A percentile compares a stretch with the other conserved stretches of the same genome.
These are phyloP conservation scores for Fusarium newnesense DNA, from an alignment of 2,329 filamentous ascomycete species.

Conservation along the genomic window DNA sequence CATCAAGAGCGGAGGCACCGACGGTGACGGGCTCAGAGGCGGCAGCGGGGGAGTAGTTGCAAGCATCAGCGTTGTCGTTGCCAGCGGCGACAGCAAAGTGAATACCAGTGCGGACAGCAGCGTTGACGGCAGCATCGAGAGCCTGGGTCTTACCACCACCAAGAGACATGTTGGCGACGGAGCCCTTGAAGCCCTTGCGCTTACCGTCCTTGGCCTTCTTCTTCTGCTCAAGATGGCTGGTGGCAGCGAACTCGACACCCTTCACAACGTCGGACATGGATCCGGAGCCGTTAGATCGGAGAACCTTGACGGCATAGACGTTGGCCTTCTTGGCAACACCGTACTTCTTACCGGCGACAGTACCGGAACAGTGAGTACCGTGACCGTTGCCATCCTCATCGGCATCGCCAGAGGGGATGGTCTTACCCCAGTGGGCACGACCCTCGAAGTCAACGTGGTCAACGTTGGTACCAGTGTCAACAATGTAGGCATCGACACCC, in stretches of 20 bases:
- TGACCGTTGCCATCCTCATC: slow-evolving; percentile 97
- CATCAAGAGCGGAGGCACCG: slow-evolving; percentile 90
- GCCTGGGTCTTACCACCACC: slow-evolving; percentile 96
- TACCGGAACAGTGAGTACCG: slow-evolving; percentile 99
- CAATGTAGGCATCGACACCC: slow-evolving; percentile 98
- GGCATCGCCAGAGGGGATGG: slow-evolving; percentile 84
- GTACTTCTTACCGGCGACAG: slow-evolving; percentile 97
- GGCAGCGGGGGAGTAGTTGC: slow-evolving; percentile 98
- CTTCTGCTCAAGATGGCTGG: slow-evolving; percentile 79
- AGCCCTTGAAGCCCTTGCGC: slow-evolving; percentile 98
- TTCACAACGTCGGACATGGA: slow-evolving; percentile 99
- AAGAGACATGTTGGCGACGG: slow-evolving; percentile 98
- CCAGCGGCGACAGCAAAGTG: slow-evolving; percentile 99
- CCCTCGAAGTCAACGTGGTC: slow-evolving; percentile 98
- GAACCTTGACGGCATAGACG: slow-evolving; percentile 97
- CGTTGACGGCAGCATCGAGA: slow-evolving; percentile 92
- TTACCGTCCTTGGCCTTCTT: slow-evolving; percentile 85
- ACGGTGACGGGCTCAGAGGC: slow-evolving; percentile 94
- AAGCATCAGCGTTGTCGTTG: slow-evolving; percentile 98
- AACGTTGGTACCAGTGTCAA: slow-evolving; percentile 95
- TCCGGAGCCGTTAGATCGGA: slow-evolving; percentile 95
- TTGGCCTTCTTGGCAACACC: slow-evolving; percentile 99
- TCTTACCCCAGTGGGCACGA: slow-evolving; percentile 96
- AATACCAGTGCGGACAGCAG: slow-evolving; percentile 88
- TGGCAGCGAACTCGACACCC: slow-evolving; percentile 94